These are phyloP conservation scores for Prototheca wickerhamii DNA, from an alignment of 163 green algal species.

Conservation along the genomic window DNA sequence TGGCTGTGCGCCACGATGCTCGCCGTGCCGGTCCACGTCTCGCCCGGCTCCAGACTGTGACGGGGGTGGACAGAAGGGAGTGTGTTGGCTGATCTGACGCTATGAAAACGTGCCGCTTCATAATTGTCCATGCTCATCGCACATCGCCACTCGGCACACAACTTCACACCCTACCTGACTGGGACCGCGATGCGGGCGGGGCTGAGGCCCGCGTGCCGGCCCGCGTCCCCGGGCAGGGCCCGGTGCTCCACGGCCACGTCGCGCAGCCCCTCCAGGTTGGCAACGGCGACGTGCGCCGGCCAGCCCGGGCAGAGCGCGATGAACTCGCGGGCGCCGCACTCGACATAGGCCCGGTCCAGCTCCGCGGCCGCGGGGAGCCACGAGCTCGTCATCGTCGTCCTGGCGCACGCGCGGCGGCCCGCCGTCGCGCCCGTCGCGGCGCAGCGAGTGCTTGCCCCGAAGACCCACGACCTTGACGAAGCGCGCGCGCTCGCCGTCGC, in stretches of 20 bases:
- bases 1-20: conserved; percentile 19
- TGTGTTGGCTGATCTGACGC: neutral
- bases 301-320: conserved; percentile 32
- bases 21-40: conserved; percentile 32
- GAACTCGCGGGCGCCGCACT: conserved; percentile 16
- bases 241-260: conserved; percentile 27
- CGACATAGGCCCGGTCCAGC: conserved; percentile 23
- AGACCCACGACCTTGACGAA: conserved; percentile 20
- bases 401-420: conserved; percentile 6
- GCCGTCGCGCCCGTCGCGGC: conserved; percentile 11
- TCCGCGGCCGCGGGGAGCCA: neutral
- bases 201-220: conserved; percentile 14
- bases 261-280: conserved; percentile 21
- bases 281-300: conserved; percentile 22
- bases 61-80: neutral
- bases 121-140: too few species aligned
- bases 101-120: too few species aligned
- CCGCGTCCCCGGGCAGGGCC: neutral
- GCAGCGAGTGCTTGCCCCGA: conserved; percentile 27
- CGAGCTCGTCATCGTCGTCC: conserved; percentile 6
- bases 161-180: conserved; percentile 21
- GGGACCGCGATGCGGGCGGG: conserved; percentile 14
- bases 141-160: neutral
- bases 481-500: conserved; percentile 5
- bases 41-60: conserved; percentile 25